A percentile compares a stretch with the other conserved stretches of the same genome.
phyloP scores from a whole-genome alignment of 805 yeast species.

The Wickerhamiella shivajii region DNA sequence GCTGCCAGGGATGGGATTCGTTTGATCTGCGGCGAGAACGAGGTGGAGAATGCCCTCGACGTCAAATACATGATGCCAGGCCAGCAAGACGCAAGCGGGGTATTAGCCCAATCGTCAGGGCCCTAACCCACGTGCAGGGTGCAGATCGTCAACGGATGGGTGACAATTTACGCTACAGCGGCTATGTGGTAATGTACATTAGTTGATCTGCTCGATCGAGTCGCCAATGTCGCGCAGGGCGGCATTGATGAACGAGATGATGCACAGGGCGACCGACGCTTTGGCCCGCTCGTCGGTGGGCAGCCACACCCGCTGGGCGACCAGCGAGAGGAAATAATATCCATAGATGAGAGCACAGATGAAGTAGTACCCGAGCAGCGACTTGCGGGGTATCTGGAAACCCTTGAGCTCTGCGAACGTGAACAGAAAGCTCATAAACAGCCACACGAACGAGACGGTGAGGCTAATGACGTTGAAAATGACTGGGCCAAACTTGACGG shows the following conservation, averaged over 20 bases:
- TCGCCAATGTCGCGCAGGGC: slow-evolving; percentile 18
- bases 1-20: slow-evolving; percentile 25
- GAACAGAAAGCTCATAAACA: slow-evolving; percentile 14
- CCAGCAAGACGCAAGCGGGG: no score
- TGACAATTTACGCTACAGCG: no score
- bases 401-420: slow-evolving; percentile 19
- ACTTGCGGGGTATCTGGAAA: slow-evolving; percentile 14
- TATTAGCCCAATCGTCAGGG: no score
- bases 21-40: neutral
- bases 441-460: slow-evolving; percentile 10
- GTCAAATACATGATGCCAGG: neutral
- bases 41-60: neutral
- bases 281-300: slow-evolving; percentile 6
- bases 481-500: slow-evolving; percentile 12
- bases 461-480: slow-evolving; percentile 16
- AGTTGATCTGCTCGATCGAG: slow-evolving; percentile 2
- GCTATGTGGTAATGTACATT: no score
- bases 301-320: slow-evolving; percentile 8
- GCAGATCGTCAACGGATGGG: no score
- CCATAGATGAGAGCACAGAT: slow-evolving; percentile 16
- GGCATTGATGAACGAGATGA: slow-evolving; percentile 15
- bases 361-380: slow-evolving; percentile 18
- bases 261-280: slow-evolving; percentile 13
- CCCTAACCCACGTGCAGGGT: no score
- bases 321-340: slow-evolving; percentile 13